Percentiles rank a stretch among this genome's conserved stretches.
Conservation (phyloP, 2,329 filamentous ascomycete species). For the Verticillium klebahnii region DNA sequence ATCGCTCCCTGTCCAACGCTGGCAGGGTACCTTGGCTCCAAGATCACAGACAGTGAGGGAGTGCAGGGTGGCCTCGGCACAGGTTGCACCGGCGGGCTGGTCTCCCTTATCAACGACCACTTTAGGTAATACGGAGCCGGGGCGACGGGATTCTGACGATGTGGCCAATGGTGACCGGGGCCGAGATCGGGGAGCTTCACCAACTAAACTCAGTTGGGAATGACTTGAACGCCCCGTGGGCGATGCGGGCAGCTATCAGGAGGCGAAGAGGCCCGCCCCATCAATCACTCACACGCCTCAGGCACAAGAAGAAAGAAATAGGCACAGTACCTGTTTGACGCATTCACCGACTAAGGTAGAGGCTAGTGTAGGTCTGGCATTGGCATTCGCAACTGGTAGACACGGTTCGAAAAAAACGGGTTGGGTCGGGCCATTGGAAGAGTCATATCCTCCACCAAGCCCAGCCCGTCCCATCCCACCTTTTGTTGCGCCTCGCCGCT, state of each 20-base stretch:
- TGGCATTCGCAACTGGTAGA: neutral
- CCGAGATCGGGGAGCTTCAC: constrained; percentile 12
- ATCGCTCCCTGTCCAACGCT: no score
- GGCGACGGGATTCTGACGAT: constrained; percentile 1
- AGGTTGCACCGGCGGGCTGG: constrained; percentile 6
- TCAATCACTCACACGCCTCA: neutral
- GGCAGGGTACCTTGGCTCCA: neutral
- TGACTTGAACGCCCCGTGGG: constrained; percentile 6
- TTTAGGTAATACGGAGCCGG: constrained; percentile 12
- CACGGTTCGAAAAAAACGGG: neutral
- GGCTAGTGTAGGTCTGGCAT: neutral
- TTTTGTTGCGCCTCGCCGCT: constrained; percentile 9
- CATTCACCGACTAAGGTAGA: constrained; percentile 6
- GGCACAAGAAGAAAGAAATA: neutral
- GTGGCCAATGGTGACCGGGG: constrained; percentile 5
- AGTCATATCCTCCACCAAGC: constrained; percentile 11
- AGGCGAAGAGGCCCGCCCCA: neutral
- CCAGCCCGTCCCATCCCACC: constrained; percentile 2
- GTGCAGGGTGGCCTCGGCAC: constrained; percentile 1
- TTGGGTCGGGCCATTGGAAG: neutral
- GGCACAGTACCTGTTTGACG: neutral
- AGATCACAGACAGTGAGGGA: neutral
- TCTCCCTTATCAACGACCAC: constrained; percentile 11
- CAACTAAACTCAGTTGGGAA: constrained; percentile 5
- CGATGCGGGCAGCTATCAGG: constrained; percentile 3